phyloP scores from a whole-genome alignment of 441 rosid genomes.

The Adansonia madagascariensis region DNA sequence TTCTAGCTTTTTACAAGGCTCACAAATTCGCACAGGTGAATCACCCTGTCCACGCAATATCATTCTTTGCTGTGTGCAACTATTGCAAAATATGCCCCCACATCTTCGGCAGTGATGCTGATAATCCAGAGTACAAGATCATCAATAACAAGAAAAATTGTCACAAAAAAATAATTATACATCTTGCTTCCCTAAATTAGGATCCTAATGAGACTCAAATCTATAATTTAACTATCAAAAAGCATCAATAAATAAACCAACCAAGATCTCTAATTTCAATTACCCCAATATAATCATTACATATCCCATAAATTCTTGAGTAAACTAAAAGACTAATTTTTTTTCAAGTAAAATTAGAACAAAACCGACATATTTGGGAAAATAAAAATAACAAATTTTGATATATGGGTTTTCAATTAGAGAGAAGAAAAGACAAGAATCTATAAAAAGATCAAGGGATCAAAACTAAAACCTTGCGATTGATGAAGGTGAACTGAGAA shows the following conservation, averaged over 20 bases:
- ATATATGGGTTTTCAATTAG: conserved; percentile 24
- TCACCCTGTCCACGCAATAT: conserved; percentile 88
- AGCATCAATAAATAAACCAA: background rate
- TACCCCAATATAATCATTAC: conserved; percentile 1
- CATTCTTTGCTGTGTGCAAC: conserved; percentile 81
- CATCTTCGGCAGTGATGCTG: conserved; percentile 98
- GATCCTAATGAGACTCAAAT: background rate
- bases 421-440: background rate
- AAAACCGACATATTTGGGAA: background rate
- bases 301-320: conserved; percentile 2
- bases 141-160: background rate
- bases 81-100: conserved; percentile 82
- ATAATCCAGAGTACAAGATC: conserved; percentile 23
- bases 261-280: conserved; percentile 19
- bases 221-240: background rate
- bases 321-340: background rate
- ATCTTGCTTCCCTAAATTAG: background rate
- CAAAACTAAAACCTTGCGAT: conserved; percentile 79
- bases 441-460: background rate
- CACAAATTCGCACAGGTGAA: conserved; percentile 88
- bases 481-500: conserved; percentile 91
- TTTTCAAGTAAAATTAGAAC: background rate
- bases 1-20: conserved; percentile 85
- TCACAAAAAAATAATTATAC: background rate
- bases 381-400: conserved; percentile 21